phyloP scores from a whole-genome alignment of 768 basidiomycete species.

The Epithele typhae region DNA sequence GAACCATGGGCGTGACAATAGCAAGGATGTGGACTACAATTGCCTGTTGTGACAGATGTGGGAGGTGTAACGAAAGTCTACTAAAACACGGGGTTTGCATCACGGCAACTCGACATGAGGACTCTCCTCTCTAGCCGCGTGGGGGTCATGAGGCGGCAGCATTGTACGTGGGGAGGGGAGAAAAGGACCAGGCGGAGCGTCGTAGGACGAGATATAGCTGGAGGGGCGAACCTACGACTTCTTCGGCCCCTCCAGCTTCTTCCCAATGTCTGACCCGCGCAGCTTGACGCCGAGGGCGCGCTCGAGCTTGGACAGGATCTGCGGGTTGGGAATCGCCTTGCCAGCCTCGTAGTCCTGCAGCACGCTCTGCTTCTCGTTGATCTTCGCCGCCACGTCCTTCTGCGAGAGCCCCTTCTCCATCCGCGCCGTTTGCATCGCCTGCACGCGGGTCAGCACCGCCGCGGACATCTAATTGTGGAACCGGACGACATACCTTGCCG shows the following conservation, averaged over 20 bases:
- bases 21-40: conserved; percentile 13
- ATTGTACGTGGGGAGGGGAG: too few relatives aligned
- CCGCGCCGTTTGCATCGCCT: conserved; percentile 83
- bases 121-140: conserved; percentile 17
- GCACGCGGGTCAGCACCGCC: neutral
- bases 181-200: too few relatives aligned
- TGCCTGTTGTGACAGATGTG: conserved; percentile 6
- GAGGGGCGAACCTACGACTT: conserved; percentile 54
- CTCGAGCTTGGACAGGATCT: conserved; percentile 88
- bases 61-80: conserved; percentile 15
- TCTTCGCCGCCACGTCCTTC: conserved; percentile 88
- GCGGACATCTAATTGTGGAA: neutral
- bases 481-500: conserved; percentile 54
- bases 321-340: conserved; percentile 81
- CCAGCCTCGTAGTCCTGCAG: conserved; percentile 88
- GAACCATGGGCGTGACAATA: too few relatives aligned
- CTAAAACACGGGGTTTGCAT: conserved; percentile 4
- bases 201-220: too few relatives aligned
- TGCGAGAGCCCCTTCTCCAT: conserved; percentile 78
- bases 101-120: conserved; percentile 6
- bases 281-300: conserved; percentile 82
- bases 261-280: conserved; percentile 84
- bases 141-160: too few relatives aligned
- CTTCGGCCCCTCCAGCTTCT: conserved; percentile 77
- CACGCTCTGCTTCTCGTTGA: conserved; percentile 89